phyloP scores from a whole-genome alignment of 2,329 filamentous ascomycete genomes.

The Fusarium sp. region DNA sequence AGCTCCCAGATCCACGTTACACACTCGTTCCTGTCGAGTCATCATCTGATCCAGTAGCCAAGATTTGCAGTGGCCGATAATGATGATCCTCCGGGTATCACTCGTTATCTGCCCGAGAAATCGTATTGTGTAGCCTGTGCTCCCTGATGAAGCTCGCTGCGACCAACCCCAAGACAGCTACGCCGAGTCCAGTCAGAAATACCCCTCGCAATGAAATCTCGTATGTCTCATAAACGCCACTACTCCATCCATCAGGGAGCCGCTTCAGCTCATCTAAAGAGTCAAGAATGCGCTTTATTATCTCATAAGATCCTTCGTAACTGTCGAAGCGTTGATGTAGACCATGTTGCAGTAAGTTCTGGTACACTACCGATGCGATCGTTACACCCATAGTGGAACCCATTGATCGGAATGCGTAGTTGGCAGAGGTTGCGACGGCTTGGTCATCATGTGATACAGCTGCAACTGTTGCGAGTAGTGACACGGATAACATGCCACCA shows the following conservation, averaged over 20 bases:
- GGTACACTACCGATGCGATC: background rate
- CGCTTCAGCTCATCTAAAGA: background rate
- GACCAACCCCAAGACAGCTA: background rate
- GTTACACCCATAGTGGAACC: background rate
- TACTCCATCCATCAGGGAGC: background rate
- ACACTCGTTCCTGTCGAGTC: fast-evolving
- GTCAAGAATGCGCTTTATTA: background rate
- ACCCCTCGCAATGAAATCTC: background rate
- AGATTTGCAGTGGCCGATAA: fast-evolving
- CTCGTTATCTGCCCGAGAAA: background rate
- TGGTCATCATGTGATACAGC: background rate
- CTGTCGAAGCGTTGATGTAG: background rate
- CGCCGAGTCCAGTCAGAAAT: background rate
- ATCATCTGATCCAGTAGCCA: fast-evolving
- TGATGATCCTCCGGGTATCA: background rate
- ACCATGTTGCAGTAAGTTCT: background rate
- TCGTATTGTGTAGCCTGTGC: background rate
- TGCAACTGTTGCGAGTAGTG: background rate
- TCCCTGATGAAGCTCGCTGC: background rate
- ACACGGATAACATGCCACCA: background rate
- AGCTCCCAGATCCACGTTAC: background rate
- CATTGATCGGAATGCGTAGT: background rate
- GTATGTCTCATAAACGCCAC: background rate
- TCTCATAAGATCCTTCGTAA: background rate
- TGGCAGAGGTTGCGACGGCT: background rate